Conservation (phyloP, 2,329 filamentous ascomycete genomes). For the Venturia effusa region DNA sequence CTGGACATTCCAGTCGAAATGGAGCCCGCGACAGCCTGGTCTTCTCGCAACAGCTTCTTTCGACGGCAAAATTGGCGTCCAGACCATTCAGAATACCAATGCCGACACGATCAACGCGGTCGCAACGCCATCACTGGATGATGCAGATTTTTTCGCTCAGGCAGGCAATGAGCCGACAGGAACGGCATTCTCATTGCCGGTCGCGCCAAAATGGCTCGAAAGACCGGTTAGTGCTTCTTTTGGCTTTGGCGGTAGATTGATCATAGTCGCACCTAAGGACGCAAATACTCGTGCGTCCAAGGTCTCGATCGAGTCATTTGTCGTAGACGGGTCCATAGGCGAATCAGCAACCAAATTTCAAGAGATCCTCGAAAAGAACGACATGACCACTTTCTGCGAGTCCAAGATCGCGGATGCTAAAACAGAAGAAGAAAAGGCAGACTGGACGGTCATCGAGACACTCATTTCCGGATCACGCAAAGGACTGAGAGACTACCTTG, state of each 20-base stretch:
- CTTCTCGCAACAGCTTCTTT: constrained; percentile 93
- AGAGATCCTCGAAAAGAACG: constrained; percentile 63
- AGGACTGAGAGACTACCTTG: constrained; percentile 78
- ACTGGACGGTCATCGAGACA: constrained; percentile 91
- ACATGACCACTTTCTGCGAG: constrained; percentile 70
- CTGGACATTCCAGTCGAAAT: constrained; percentile 94
- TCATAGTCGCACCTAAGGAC: constrained; percentile 62
- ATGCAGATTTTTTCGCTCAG: constrained; percentile 92
- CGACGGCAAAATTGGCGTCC: constrained; percentile 88
- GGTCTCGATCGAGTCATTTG: constrained; percentile 76
- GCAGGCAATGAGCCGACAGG: constrained; percentile 86
- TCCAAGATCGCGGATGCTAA: constrained; percentile 63
- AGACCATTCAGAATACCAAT: constrained; percentile 91
- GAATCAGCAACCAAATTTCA: constrained; percentile 80
- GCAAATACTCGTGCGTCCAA: constrained; percentile 55
- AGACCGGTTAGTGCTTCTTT: constrained; percentile 79
- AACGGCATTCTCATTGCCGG: constrained; percentile 74
- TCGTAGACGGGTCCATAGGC: constrained; percentile 77
- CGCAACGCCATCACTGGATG: constrained; percentile 61
- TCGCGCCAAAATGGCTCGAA: constrained; percentile 85
- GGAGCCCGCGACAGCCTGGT: constrained; percentile 86
- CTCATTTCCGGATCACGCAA: constrained; percentile 73
- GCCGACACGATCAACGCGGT: constrained; percentile 54
- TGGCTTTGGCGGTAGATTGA: constrained; percentile 88
- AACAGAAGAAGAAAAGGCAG: constrained; percentile 84